These are phyloP conservation scores for Apiotrichum laibachii DNA, from an alignment of 1,284 basidiomycete species.

Conservation along the genomic window DNA sequence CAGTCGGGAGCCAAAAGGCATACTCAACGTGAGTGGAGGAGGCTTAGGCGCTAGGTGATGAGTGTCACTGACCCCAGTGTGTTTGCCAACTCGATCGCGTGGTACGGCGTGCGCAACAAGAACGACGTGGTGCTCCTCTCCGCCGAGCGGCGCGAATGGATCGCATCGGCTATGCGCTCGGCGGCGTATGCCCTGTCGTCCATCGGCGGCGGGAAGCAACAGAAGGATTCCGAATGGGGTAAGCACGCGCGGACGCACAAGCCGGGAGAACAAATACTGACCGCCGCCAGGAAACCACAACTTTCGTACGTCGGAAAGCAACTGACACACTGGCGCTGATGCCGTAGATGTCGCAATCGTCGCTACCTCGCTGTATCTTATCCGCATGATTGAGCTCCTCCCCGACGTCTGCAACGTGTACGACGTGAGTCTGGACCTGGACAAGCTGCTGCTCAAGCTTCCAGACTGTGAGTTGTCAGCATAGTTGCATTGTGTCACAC, in stretches of 20 bases:
- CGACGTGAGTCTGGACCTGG: constrained; percentile 22
- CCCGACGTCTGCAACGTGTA: constrained; percentile 16
- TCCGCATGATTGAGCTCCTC: constrained; percentile 23
- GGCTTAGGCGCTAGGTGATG: too few relatives aligned
- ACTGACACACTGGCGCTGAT: too few relatives aligned
- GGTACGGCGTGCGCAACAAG: constrained; percentile 16
- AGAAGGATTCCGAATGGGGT: constrained; percentile 19
- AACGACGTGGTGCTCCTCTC: constrained; percentile 16
- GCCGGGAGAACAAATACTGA: too few relatives aligned
- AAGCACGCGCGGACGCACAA: too few relatives aligned
- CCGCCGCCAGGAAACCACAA: constrained; percentile 17
- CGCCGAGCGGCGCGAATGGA: constrained; percentile 14
- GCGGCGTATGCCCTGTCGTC: constrained; percentile 15
- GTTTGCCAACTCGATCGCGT: constrained; percentile 17
- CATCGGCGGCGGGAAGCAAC: constrained; percentile 14
- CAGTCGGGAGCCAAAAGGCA: too few relatives aligned
- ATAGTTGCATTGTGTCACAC: too few relatives aligned
- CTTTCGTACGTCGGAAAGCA: constrained; percentile 1
- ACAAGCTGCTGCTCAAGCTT: constrained; percentile 19
- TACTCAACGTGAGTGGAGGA: too few relatives aligned
- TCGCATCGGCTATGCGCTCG: constrained; percentile 11
- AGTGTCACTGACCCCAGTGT: not conserved
- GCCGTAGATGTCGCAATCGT: constrained; percentile 17
- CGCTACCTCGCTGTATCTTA: constrained; percentile 23
- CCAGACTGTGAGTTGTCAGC: constrained; percentile 4